A percentile compares a stretch with the other conserved stretches of the same genome.
These are phyloP conservation scores for Ambispora gerdemannii DNA, from an alignment of 192 early-diverging fungal genomes.

Conservation along the genomic window DNA sequence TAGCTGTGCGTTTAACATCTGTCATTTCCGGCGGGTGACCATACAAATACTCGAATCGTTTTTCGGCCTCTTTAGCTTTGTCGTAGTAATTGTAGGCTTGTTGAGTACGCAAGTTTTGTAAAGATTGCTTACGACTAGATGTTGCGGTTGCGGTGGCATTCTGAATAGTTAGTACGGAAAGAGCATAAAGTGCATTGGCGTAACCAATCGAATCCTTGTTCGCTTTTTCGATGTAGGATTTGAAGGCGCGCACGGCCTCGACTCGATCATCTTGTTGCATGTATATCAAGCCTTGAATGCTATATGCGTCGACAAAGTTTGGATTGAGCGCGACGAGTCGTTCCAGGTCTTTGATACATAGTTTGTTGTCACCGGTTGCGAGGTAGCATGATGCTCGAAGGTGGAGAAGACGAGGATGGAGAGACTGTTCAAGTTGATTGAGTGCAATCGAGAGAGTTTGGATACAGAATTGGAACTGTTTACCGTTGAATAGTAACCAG, in stretches of 20 bases:
- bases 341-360: constrained; percentile 37
- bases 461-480: constrained; percentile 56
- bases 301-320: constrained; percentile 35
- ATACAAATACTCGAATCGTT: constrained; percentile 52
- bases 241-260: constrained; percentile 50
- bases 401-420: constrained; percentile 52
- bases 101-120: constrained; percentile 37
- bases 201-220: constrained; percentile 54
- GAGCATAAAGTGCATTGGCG: constrained; percentile 50
- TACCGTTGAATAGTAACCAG: constrained; percentile 57
- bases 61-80: constrained; percentile 52
- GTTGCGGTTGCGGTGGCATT: constrained; percentile 32
- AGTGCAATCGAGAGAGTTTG: constrained; percentile 56
- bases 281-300: constrained; percentile 39
- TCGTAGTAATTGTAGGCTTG: constrained; percentile 48
- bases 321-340: constrained; percentile 27
- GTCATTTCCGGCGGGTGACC: constrained; percentile 46
- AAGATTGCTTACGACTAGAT: constrained; percentile 45
- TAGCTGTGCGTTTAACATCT: constrained; percentile 50
- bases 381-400: constrained; percentile 56
- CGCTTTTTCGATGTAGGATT: constrained; percentile 45
- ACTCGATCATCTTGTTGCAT: constrained; percentile 39
- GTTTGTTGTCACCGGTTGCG: constrained; percentile 42
- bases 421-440: constrained; percentile 42
- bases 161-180: constrained; percentile 43